phyloP scores from a whole-genome alignment of 805 yeast species.

The Sporopachydermia lactativora region DNA sequence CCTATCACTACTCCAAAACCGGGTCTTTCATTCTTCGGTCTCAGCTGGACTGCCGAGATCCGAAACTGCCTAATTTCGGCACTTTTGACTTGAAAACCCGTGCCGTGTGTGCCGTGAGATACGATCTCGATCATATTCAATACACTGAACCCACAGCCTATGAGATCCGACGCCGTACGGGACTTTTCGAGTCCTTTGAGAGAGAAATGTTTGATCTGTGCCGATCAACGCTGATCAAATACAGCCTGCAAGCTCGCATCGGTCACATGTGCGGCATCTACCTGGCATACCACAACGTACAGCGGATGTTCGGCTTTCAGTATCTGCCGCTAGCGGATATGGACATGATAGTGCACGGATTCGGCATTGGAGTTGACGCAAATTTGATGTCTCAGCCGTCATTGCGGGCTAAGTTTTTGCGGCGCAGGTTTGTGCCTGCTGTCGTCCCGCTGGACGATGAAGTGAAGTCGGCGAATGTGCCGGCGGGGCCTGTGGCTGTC shows the following conservation, averaged over 20 bases:
- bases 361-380: not conserved
- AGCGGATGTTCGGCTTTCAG: constrained; percentile 77
- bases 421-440: constrained; percentile 6
- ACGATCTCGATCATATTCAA: constrained; percentile 54
- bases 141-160: constrained; percentile 48
- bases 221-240: constrained; percentile 66
- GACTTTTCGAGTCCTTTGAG: constrained; percentile 67
- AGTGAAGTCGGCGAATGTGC: too few species aligned
- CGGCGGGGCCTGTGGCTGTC: too few species aligned
- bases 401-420: constrained; percentile 22
- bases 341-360: constrained; percentile 49
- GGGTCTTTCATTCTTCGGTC: constrained; percentile 74
- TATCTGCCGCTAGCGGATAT: constrained; percentile 65
- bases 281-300: constrained; percentile 78
- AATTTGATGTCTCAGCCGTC: not conserved
- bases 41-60: constrained; percentile 75
- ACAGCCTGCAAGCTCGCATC: constrained; percentile 80
- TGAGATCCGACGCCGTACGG: constrained; percentile 45
- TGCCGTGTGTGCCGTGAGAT: constrained; percentile 77
- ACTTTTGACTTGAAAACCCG: constrained; percentile 86
- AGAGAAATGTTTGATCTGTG: constrained; percentile 67
- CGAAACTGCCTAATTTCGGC: constrained; percentile 75
- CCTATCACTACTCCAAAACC: constrained; percentile 63
- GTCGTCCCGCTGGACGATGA: too few species aligned
- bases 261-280: constrained; percentile 97